Evolutionary conservation across 257 asterid genomes (phyloP), one percentile per base, ranked within the genome.

Genomic region (Solanum medicagineum): DNA sequence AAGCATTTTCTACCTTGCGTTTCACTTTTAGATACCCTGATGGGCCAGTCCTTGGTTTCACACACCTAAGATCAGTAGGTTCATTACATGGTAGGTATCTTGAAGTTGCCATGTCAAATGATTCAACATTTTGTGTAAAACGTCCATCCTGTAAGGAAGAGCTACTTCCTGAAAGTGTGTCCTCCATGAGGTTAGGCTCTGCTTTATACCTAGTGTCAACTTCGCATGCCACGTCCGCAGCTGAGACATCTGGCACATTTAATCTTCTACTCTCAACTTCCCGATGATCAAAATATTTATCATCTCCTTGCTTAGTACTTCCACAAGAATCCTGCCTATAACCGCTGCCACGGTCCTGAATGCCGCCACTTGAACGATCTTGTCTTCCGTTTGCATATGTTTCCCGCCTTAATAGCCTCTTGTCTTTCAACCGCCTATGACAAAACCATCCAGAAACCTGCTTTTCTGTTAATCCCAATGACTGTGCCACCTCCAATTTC

Each of bases 381-480:
- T 93, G 98, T 85, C 86, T 90, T 87, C 91, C 92, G 69, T 81
- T 84, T 84, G 84, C 87, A 84, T 87, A 16, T 70, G 80, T 88
- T 81, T 91, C 94, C 32, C 90, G 95, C 81, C 85, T 87, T 68
- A 65, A 32, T 86, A 90, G 51, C 86, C 86, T 93, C 93, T 97
- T 95, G 90, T 95, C 98, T 88, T 94, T 95, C 90, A 95, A 89
- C 90, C 98, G 92, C 81, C 98, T 90, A 87, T 97, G 98, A 84
- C 99, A 97, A 90, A 97, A 97, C 99, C 99, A 97, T 56, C 98
- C 98, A 11, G 98, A 92, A 62, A 97, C 92, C 91, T 95, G 99
- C 90, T 94, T 97, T 87, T 97, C 99, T 17, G 99, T 92, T 92
- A 97, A 88, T 49, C 98, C 98, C 71, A 92, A 87, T 60, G 95